phyloP scores from a whole-genome alignment of 75 land plant genomes.

The Pinus taeda region DNA sequence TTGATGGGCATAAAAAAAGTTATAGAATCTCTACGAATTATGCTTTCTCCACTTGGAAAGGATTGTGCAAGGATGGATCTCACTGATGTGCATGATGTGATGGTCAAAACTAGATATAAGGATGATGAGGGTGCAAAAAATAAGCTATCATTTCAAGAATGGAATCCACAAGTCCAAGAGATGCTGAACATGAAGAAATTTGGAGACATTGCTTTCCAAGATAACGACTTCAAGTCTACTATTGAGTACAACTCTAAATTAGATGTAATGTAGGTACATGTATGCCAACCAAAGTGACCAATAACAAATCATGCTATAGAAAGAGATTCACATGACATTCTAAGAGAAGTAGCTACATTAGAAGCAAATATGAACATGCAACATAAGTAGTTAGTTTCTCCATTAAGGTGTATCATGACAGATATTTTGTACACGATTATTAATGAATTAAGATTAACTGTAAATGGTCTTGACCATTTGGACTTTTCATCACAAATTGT shows the following conservation, averaged over 20 bases:
- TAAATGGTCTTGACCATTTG: background rate
- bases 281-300: slow-evolving; percentile 89
- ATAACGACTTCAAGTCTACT: slow-evolving; percentile 82
- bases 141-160: slow-evolving; percentile 97
- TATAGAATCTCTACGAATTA: slow-evolving; percentile 48
- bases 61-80: slow-evolving; percentile 92
- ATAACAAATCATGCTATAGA: slow-evolving; percentile 94
- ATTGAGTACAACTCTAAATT: slow-evolving; percentile 84
- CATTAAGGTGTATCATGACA: background rate
- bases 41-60: slow-evolving; percentile 76
- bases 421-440: background rate
- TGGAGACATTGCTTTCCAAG: slow-evolving; percentile 88
- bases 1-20: slow-evolving; percentile 69
- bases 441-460: background rate
- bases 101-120: slow-evolving; percentile 85
- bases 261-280: slow-evolving; percentile 97
- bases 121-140: slow-evolving; percentile 94
- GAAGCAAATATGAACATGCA: slow-evolving; percentile 63
- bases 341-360: slow-evolving; percentile 78
- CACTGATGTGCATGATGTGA: slow-evolving; percentile 85
- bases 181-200: slow-evolving; percentile 88
- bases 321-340: slow-evolving; percentile 89
- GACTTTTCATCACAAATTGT: background rate
- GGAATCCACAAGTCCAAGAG: slow-evolving; percentile 97
- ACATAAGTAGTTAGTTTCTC: slow-evolving; percentile 23